phyloP scores from a whole-genome alignment of 2,329 filamentous ascomycete species.

The Sporothrix inflata region DNA sequence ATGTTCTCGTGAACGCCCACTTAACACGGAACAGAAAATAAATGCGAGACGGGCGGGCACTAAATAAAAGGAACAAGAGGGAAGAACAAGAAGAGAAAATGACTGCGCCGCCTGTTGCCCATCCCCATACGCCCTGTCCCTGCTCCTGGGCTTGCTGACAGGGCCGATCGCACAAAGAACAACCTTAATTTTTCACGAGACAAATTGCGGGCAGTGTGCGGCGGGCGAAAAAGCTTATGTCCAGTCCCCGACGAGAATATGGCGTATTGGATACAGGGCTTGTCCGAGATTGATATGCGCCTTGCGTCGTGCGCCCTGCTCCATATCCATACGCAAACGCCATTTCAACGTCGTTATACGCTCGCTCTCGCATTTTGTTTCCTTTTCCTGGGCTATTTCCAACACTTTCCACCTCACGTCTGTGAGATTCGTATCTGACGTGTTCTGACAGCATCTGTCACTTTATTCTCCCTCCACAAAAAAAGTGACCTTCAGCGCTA shows the following conservation, averaged over 20 bases:
- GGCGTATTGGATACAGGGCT: background rate
- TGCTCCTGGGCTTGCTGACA: background rate
- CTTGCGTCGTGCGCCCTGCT: background rate
- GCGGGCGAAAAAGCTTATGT: background rate
- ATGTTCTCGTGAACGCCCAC: background rate
- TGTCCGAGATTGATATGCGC: slow-evolving; percentile 5
- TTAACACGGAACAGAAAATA: background rate
- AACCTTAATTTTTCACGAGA: slow-evolving; percentile 15
- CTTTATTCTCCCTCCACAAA: background rate
- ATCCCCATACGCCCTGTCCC: background rate
- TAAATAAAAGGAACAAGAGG: background rate
- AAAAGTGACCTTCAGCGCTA: too few species aligned
- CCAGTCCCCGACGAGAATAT: background rate
- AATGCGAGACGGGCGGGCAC: background rate
- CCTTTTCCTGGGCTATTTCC: background rate
- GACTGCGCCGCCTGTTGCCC: background rate
- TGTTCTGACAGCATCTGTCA: slow-evolving; percentile 15
- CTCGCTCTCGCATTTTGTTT: background rate
- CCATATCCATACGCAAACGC: background rate
- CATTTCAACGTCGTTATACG: background rate
- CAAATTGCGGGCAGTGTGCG: slow-evolving; percentile 2
- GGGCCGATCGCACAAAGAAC: slow-evolving; percentile 13
- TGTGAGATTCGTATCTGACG: slow-evolving; percentile 4
- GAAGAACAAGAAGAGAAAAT: background rate
- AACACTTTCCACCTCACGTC: too few species aligned